Conservation (phyloP, 768 basidiomycete species). For the Suillus bovinus region DNA sequence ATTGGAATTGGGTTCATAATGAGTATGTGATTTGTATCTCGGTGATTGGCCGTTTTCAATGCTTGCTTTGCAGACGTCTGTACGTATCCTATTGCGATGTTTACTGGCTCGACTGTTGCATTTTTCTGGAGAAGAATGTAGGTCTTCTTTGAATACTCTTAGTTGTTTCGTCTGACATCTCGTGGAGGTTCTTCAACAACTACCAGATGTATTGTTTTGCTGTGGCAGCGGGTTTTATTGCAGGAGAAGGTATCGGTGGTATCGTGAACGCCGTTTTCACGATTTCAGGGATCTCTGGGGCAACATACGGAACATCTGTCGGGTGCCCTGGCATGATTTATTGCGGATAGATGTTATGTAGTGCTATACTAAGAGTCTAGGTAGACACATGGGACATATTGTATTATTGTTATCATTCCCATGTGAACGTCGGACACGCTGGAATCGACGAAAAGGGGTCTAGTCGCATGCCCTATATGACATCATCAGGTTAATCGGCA, state of each 20-base stretch:
- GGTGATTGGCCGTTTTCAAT: not conserved
- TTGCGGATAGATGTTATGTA: conserved; percentile 19
- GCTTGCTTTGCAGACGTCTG: conserved; percentile 11
- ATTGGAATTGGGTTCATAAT: conserved; percentile 26
- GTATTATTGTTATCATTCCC: too few relatives aligned
- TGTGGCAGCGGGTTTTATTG: conserved; percentile 37
- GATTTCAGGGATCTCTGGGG: conserved; percentile 27
- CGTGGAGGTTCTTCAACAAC: conserved; percentile 9
- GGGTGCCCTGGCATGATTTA: conserved; percentile 25
- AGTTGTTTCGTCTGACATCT: not conserved
- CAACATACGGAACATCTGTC: conserved; percentile 22
- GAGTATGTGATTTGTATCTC: not conserved
- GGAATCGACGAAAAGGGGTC: too few relatives aligned
- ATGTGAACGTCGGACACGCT: too few relatives aligned
- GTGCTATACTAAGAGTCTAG: not conserved
- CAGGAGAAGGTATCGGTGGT: conserved; percentile 38
- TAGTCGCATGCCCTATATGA: too few relatives aligned
- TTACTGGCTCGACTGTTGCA: conserved; percentile 13
- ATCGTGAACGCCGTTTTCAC: conserved; percentile 30
- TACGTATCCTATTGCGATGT: conserved; percentile 15
- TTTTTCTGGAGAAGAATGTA: conserved; percentile 17
- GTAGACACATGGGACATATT: too few relatives aligned
- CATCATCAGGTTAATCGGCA: too few relatives aligned
- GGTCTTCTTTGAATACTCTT: not conserved
- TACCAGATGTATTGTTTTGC: conserved; percentile 32